Base-by-base conservation (phyloP, 2,329 filamentous ascomycete genomes). In the Calonectria pseudoturangicola region DNA sequence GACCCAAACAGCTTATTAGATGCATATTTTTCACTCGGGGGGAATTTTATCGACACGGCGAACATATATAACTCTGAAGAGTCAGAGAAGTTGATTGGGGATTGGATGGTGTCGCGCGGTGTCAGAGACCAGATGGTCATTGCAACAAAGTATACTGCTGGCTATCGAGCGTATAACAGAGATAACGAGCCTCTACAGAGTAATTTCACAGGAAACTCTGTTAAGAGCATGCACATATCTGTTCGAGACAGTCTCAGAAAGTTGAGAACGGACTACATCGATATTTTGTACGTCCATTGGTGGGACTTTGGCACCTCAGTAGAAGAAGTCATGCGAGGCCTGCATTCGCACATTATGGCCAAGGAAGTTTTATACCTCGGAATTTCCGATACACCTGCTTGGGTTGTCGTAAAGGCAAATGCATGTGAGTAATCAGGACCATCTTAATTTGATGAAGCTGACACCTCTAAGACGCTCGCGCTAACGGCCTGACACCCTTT, bases 31-130 rank as follows among this genome's bases (percentile, higher is more conserved):
- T 84, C 85, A 15, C 82, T 86, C 0, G 91, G 90, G 3, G 91
- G 91, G 3, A 92, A 92, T 81, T 92, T 92, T 80, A 90, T 92
- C 77, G 91, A 92, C 78, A 92, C 89, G 0, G 76, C 87, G 41
- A 87, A 85, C 80, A 85, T 84, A 74, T 90, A 90, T 78, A 85
- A 89, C 73, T 72, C 84, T 62, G 87, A 87, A 70, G 83, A 90
- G 73, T 89, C 88, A 0, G 88, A 90, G 70, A 75, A 73, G n/a
- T 87, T 86, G 84, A 79, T 90, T 43, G 89, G 88, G 9, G 87
- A 89, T 73, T 90, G 88, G 87, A 86, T 89, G 84, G 70, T 79
- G 3, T 50, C 75, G 4, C 84, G 85, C 18, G 79, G 82, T 10
- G 86, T 86, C 71, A 83, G 89, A 2, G 87, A 89, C 74, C 80